Evolutionary conservation across 2,329 filamentous ascomycete genomes (phyloP).

Genomic region (Diplodia corticola): DNA sequence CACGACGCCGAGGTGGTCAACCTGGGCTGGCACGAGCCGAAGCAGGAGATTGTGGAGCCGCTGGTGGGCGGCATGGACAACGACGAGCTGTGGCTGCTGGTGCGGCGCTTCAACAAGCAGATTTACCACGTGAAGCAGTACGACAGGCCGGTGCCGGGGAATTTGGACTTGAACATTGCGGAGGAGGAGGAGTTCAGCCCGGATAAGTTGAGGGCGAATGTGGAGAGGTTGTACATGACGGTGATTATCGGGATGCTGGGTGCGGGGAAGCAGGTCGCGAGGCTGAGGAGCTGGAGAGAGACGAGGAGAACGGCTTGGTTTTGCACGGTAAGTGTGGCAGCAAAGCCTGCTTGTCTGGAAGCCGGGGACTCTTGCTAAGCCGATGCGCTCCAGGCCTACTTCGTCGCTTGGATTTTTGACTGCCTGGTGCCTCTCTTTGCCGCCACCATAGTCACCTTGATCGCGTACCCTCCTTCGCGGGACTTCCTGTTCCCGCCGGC

Average conservation of each 20-base stretch:
- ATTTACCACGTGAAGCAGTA: slow-evolving; percentile 72
- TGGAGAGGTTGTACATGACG: slow-evolving; percentile 81
- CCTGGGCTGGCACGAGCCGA: slow-evolving; percentile 68
- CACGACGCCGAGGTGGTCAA: slow-evolving; percentile 60
- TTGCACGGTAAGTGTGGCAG: slow-evolving; percentile 46
- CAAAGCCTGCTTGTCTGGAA: not conserved
- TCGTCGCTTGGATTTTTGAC: slow-evolving; percentile 70
- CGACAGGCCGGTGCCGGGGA: slow-evolving; percentile 59
- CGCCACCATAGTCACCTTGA: slow-evolving; percentile 62
- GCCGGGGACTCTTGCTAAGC: not conserved
- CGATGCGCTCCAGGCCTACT: slow-evolving; percentile 49
- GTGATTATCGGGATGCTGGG: slow-evolving; percentile 67
- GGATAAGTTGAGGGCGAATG: slow-evolving; percentile 74
- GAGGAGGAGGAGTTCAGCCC: slow-evolving; percentile 83
- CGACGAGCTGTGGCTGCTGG: slow-evolving; percentile 70
- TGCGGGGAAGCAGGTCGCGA: slow-evolving; percentile 71
- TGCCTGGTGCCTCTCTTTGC: slow-evolving; percentile 65
- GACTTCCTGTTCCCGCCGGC: slow-evolving; percentile 71
- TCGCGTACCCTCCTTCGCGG: slow-evolving; percentile 65
- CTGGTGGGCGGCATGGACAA: slow-evolving; percentile 69
- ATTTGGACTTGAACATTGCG: slow-evolving; percentile 76
- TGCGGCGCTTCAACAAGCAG: slow-evolving; percentile 76
- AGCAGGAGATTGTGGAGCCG: slow-evolving; percentile 56
- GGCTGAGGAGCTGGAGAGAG: slow-evolving; percentile 79
- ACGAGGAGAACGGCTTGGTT: slow-evolving; percentile 67